A percentile compares a stretch with the other conserved stretches of the same genome.
Conservation (phyloP, 2,329 filamentous ascomycete species). For the Colletotrichum sp. region DNA sequence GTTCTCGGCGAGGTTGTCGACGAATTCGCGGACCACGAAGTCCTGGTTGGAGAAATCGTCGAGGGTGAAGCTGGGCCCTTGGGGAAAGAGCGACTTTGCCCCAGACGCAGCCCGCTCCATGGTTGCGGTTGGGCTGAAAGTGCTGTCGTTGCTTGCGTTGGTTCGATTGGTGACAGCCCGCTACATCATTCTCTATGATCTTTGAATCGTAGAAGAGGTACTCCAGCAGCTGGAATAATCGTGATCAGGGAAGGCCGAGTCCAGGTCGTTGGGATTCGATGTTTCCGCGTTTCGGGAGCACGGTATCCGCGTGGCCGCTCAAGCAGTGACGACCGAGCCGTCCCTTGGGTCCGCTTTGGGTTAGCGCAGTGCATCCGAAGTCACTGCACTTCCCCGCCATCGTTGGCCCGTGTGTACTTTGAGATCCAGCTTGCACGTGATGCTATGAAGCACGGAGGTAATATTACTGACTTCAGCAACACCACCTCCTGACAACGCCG, state of each 20-base stretch:
- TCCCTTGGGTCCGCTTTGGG: background rate
- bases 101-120: constrained; percentile 51
- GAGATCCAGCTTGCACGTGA: background rate
- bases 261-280: background rate
- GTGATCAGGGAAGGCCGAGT: background rate
- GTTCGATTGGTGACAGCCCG: background rate
- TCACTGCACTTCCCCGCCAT: background rate
- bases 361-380: background rate
- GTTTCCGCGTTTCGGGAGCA: constrained; percentile 12
- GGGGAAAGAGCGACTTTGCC: constrained; percentile 74
- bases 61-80: constrained; percentile 82
- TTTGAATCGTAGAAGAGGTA: background rate
- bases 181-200: background rate
- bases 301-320: background rate
- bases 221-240: background rate
- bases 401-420: constrained; percentile 1
- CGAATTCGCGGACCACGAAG: constrained; percentile 98
- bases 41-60: constrained; percentile 89
- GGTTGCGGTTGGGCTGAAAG: constrained; percentile 22
- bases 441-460: background rate
- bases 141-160: background rate
- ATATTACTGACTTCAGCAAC: background rate
- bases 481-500: background rate
- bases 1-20: constrained; percentile 88
- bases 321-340: constrained; percentile 9